Evolutionary conservation across 2,329 filamentous ascomycete genomes (phyloP).

Genomic region (Penicillium sp.): DNA sequence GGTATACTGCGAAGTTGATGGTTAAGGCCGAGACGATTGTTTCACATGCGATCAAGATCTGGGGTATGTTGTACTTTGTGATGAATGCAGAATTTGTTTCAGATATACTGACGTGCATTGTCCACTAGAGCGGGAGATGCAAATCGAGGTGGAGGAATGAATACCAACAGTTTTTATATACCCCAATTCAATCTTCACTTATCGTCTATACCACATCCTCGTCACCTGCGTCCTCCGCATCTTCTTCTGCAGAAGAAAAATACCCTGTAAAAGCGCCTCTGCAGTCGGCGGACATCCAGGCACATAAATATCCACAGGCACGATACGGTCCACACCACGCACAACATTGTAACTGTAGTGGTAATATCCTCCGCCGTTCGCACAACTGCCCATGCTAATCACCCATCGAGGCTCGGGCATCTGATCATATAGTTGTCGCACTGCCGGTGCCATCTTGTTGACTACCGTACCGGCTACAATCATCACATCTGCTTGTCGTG

Average conservation of each 20-base stretch:
- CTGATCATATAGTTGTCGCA: slow-evolving; percentile 90
- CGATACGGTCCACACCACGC: slow-evolving; percentile 71
- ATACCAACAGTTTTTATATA: not conserved
- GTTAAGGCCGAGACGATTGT: slow-evolving; percentile 67
- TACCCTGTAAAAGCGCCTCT: slow-evolving; percentile 56
- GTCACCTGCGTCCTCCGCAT: slow-evolving; percentile 56
- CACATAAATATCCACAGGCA: slow-evolving; percentile 77
- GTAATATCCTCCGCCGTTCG: slow-evolving; percentile 82
- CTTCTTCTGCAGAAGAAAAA: slow-evolving; percentile 75
- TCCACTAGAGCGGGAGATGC: slow-evolving; percentile 37
- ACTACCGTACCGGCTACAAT: slow-evolving; percentile 89
- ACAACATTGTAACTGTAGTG: slow-evolving; percentile 80
- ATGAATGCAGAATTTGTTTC: not conserved
- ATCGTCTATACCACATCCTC: slow-evolving; percentile 57
- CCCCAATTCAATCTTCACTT: not conserved
- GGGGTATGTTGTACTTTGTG: slow-evolving; percentile 46
- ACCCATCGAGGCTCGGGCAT: slow-evolving; percentile 93
- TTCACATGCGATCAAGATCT: slow-evolving; percentile 66
- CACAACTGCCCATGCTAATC: slow-evolving; percentile 78
- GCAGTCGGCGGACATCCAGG: slow-evolving; percentile 64
- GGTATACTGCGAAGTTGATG: slow-evolving; percentile 62
- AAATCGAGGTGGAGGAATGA: slow-evolving; percentile 37
- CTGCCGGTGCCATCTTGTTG: slow-evolving; percentile 92
- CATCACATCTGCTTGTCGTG: slow-evolving; percentile 87
- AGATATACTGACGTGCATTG: slow-evolving; percentile 5